phyloP scores from a whole-genome alignment of 768 basidiomycete genomes.

The Trametes villosa region DNA sequence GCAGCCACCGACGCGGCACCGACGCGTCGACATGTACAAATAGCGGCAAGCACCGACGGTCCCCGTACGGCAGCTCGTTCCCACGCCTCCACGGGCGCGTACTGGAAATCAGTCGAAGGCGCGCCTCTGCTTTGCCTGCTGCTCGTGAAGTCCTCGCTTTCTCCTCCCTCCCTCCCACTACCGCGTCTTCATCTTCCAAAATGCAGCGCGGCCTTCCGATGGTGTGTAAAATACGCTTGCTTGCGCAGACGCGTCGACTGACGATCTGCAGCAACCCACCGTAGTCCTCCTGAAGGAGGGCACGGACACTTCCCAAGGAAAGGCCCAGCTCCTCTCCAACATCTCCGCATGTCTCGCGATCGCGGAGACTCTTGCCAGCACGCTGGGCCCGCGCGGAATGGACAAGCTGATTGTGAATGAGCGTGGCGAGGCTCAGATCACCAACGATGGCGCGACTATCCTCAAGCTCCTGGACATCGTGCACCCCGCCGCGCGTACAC shows the following conservation, averaged over 20 bases:
- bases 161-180: conserved; percentile 1
- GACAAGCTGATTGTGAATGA: conserved; percentile 96
- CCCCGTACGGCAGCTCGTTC: conserved; percentile 7
- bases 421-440: conserved; percentile 96
- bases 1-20: conserved; percentile 31
- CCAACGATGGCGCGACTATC: conserved; percentile 99
- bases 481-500: conserved; percentile 95
- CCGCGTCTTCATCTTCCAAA: conserved; percentile 39
- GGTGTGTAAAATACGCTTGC: conserved; percentile 44
- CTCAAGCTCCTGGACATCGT: conserved; percentile 97
- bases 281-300: conserved; percentile 96
- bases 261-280: conserved; percentile 80
- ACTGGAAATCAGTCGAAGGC: conserved; percentile 20
- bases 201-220: conserved; percentile 88
- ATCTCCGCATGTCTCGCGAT: conserved; percentile 97
- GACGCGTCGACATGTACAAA: conserved; percentile 24
- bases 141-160: neutral
- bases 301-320: conserved; percentile 95
- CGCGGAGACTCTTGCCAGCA: conserved; percentile 87
- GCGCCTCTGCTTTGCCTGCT: neutral
- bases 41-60: neutral
- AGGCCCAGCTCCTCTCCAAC: conserved; percentile 89
- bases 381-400: conserved; percentile 98
- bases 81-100: conserved; percentile 10
- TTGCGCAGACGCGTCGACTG: neutral